Base-by-base conservation (phyloP, 164 flowering plant species). In the Aristolochia fimbriata region DNA sequence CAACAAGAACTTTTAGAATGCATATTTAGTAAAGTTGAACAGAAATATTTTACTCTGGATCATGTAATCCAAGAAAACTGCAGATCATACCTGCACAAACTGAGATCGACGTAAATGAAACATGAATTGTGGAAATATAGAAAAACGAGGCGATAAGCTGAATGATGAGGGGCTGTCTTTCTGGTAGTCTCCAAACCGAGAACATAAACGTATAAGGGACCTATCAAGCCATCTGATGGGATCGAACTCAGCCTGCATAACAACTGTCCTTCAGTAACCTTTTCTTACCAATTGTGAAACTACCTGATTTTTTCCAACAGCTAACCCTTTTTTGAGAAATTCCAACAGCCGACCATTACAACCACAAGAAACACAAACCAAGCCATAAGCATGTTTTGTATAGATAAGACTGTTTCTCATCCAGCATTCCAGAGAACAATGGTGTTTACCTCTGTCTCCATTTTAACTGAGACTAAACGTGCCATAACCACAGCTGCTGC, bases 401-500 rank as follows among this genome's bases (percentile, higher is more conserved):
- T 15, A 27, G 30, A 27, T 27, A 27, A 27, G 5, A 49, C 20
- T 19, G 10, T 17, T 49, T 17, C 4, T 49, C 22, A 20, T 4
- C 19, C 52, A 49, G 52, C n/a, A n/a, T 19, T 15, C 12, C 4
- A 21, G 22, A 31, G 41, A 13, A 19, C 16, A 13, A 25, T 0
- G 25, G 41, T 15, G 15, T 33, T 61, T 77, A 93, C 99, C 97
- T 93, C 97, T 45, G 75, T 78, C 70, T 93, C 99, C 97, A 93
- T 93, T 77, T 88, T 93, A 77, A 81, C 79, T 53, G 99, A 93
- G 69, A 93, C 96, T 49, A 78, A 69, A 51, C 99, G 92, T 71
- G 97, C 95, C 92, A 90, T 82, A 59, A 85, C 92, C 58, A 77
- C 95, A 67, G 86, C 95, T 65, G 99, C 99, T 70, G 96, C 90